Evolutionary conservation across 2,329 filamentous ascomycete species (phyloP), one percentile per base, ranked within the genome.

Genomic region (Colletotrichum sp.): DNA sequence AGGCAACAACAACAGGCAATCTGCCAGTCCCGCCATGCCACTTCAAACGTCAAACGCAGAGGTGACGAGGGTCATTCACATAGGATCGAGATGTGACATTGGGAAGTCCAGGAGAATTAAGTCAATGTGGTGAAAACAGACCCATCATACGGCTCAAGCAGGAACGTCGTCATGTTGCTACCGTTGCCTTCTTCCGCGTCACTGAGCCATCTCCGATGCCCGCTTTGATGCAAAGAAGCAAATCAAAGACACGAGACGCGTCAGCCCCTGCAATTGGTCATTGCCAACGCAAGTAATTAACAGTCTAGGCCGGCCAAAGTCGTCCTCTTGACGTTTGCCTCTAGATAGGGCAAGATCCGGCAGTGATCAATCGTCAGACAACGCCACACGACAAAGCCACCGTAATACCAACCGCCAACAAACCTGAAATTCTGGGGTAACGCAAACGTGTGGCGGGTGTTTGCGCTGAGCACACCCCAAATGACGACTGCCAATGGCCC

Each of bases 401-500:
- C 32, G 69, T 63, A 16, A n/a, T 57, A 63, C 65, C 57, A 32
- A 69, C 52, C 19, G 22, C 15, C 8, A 12, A 27, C 22, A 65
- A 76, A 69, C 74, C 70, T 69, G 74, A 34, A 71, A 59, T 66
- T 52, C 57, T 16, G 49, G 70, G 59, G 64, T 29, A 68, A 69
- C 65, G 71, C 29, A 73, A 63, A 32, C 27, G 70, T 76, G 64
- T 76, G 70, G 70, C 74, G 70, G 27, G 57, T 69, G 44, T 29
- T 30, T 34, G 55, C 55, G 25, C 55, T 32, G 61, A 36, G 32
- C 61, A 36, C 52, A n/a, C 25, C 29, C 39, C 22, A n/a, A 36
- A 73, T 76, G 74, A 76, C 74, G 74, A 76, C 74, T 76, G 74
- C 74, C 74, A 76, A 76, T 76, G 57, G 70, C 39, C 25, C 34